Evolutionary conservation across 2,329 filamentous ascomycete genomes (phyloP), one percentile per base, ranked within the genome.

Genomic region (Knufia petricola): DNA sequence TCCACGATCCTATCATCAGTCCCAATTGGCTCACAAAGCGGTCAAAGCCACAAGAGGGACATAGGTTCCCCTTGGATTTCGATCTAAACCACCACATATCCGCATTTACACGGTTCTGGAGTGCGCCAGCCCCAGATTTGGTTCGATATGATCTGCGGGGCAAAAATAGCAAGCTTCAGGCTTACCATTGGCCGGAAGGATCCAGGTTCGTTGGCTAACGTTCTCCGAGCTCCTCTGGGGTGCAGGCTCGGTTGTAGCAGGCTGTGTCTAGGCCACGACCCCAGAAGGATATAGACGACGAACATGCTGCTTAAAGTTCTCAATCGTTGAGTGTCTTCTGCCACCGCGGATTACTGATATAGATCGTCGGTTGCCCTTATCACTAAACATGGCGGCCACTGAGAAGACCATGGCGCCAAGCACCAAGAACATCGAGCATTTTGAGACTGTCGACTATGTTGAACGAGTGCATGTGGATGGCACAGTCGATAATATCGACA

Each of bases 391-490:
- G 28, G 28, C 7, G 7, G 7, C 28, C 28, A 30, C 7, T 30
- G 28, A 30, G 13, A 30, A 30, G 28, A 30, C 28, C 28, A 13
- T 30, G 28, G 13, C 7, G 7, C 13, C 28, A 30, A 30, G 13
- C 28, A 30, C n/a, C n/a, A n/a, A n/a, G n/a, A n/a, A n/a, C n/a
- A n/a, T n/a, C n/a, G n/a, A n/a, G n/a, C n/a, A n/a, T n/a, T n/a
- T 30, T 30, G 28, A 30, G 28, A 30, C 13, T 7, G 28, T 30
- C 28, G 28, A 30, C 7, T 13, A 30, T 13, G 39, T 42, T 24
- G 23, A 42, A n/a, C 17, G 12, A 9, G 39, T 24, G 10, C 39
- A 42, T n/a, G 15, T 42, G 17, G 39, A 42, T 42, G 39, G 39
- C 12, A 42, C 39, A 12, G 39, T 42, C 8, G 39, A 42, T 23